Conservation (phyloP, 169 alveolate species). For the Eimeria nieschulzi region DNA sequence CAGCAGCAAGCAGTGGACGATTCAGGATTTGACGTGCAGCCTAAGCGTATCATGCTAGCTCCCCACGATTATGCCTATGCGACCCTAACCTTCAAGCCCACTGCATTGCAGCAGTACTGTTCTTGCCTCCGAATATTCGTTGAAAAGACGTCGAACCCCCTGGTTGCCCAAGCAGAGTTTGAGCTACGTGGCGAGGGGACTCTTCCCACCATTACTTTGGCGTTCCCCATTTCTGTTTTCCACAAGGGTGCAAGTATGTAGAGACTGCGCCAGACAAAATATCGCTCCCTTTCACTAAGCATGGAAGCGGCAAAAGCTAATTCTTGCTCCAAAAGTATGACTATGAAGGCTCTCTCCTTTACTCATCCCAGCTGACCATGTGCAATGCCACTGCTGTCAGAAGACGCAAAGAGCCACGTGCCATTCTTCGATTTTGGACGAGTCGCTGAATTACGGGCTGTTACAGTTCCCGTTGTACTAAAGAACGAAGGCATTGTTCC, state of each 20-base stretch:
- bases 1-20: constrained; percentile 82
- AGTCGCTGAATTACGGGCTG: constrained; percentile 86
- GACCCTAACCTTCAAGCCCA: constrained; percentile 91
- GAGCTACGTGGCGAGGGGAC: constrained; percentile 96
- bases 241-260: constrained; percentile 41
- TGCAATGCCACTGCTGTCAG: not conserved
- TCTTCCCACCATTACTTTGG: constrained; percentile 89
- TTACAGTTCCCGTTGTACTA: constrained; percentile 81
- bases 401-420: constrained; percentile 55
- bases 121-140: constrained; percentile 92
- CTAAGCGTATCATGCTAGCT: constrained; percentile 87
- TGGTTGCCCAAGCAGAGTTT: constrained; percentile 82
- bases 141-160: constrained; percentile 82
- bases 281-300: too few species aligned
- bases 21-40: constrained; percentile 88
- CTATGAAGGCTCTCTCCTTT: too few species aligned
- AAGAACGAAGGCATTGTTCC: constrained; percentile 87
- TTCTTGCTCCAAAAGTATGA: too few species aligned
- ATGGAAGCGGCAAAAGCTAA: too few species aligned
- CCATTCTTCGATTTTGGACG: constrained; percentile 91
- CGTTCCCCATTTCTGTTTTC: constrained; percentile 31
- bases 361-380: not conserved
- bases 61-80: constrained; percentile 91
- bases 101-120: constrained; percentile 89
- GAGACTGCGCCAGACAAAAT: constrained; percentile 75